A percentile compares a stretch with the other conserved stretches of the same genome.
These are phyloP conservation scores for Graphilbum ipis-grandicollis DNA, from an alignment of 2,329 filamentous ascomycete genomes.

Conservation along the genomic window DNA sequence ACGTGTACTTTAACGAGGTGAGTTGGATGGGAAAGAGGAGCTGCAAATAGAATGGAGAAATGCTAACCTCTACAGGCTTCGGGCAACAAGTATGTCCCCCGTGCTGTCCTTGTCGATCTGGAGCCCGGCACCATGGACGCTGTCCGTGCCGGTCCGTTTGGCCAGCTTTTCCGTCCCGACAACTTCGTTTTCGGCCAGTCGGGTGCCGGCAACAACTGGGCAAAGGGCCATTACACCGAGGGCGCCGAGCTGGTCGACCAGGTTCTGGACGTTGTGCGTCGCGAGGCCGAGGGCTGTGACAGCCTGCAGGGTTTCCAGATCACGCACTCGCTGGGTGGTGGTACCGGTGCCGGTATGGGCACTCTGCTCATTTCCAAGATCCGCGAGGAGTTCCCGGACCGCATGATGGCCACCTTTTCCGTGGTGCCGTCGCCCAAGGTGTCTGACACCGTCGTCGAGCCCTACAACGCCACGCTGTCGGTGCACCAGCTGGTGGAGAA, in stretches of 20 bases:
- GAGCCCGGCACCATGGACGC: conserved; percentile 99
- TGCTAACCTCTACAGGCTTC: conserved; percentile 45
- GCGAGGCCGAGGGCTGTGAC: conserved; percentile 97
- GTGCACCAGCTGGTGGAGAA: conserved; percentile 99
- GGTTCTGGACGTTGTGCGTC: conserved; percentile 94
- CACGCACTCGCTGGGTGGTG: conserved; percentile 99
- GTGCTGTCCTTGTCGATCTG: conserved; percentile 97
- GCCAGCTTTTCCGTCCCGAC: conserved; percentile 98
- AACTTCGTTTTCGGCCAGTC: conserved; percentile 99
- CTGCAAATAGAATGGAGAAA: neutral
- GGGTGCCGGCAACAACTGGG: conserved; percentile 99
- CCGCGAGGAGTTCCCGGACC: conserved; percentile 98
- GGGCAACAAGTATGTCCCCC: conserved; percentile 97
- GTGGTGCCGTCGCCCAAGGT: conserved; percentile 98
- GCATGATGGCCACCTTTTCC: conserved; percentile 99
- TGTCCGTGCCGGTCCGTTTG: conserved; percentile 93
- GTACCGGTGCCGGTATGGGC: conserved; percentile 99
- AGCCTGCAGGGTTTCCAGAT: conserved; percentile 99
- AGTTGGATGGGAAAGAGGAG: conserved; percentile 8
- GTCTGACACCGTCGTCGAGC: conserved; percentile 98
- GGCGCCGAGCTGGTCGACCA: conserved; percentile 97
- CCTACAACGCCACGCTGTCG: conserved; percentile 98
- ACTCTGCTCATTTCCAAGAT: conserved; percentile 99
- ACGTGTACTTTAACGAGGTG: conserved; percentile 38
- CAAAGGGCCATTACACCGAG: conserved; percentile 99